Evolutionary conservation across 352 stramenopile species (phyloP), one percentile per base, ranked within the genome.

Genomic region (Phytophthora agathidicida): DNA sequence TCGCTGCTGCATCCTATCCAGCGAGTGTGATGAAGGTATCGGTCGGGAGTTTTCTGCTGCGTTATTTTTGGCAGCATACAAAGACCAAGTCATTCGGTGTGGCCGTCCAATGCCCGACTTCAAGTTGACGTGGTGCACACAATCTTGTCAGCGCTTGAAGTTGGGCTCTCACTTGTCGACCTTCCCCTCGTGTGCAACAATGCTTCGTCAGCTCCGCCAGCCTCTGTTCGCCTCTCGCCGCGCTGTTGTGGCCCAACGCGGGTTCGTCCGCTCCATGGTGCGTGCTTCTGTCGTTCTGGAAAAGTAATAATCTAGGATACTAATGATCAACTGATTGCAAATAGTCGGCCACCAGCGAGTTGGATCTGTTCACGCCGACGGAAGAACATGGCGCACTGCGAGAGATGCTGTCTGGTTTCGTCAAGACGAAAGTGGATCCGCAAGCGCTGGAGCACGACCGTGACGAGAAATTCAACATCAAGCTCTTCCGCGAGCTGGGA

Each of bases 401-500:
- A 7, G 81, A 98, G 30, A 98, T 98, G 93, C 88, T 98, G 8
- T 77, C 83, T 20, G 73, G 81, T 51, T 99, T 99, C 53, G 91
- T 98, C 30, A 94, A 97, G 75, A 88, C 86, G 28, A 97, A 99
- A 71, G 96, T 99, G 14, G 97, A 99, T 54, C 97, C 97, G 11
- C 97, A 99, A 63, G 97, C 97, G 32, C 56, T 98, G 20, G 86
- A 97, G 47, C 91, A 96, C 63, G 98, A 99, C 74, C 77, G 94
- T 30, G 83, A 86, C n/a, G 97, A 99, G 73, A 96, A 94, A 60
- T 99, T 99, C 71, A 99, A 99, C 73, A 52, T 97, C 26, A 56
- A 86, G 31, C 79, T 99, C 4, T 99, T 99, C 74, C 83, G 90
- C 16, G 96, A 98, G 73, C 80, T 97, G 8, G 96, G 95, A 30